Evolutionary conservation across 345 rosid genomes (phyloP).

Genomic region (Eucalyptus guilfoylei): DNA sequence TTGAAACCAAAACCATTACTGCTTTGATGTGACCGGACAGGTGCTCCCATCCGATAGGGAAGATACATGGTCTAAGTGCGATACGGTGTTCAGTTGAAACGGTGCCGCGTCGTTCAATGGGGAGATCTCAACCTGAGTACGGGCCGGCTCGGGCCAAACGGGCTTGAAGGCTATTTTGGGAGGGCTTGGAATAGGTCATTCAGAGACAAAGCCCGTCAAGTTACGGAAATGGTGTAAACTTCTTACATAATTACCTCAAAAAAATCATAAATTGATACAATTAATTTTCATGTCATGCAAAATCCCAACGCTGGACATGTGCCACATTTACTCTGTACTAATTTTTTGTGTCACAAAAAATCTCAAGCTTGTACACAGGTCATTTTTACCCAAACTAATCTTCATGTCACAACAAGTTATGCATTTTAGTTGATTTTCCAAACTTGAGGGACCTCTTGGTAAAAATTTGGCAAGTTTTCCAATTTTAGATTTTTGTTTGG

Average conservation of each 20-base stretch:
- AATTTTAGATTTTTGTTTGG: not conserved
- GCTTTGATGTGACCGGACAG: not conserved
- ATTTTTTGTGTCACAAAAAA: not conserved
- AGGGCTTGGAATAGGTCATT: not conserved
- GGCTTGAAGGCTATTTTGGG: not conserved
- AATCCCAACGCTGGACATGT: not conserved
- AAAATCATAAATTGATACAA: not conserved
- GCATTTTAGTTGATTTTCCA: not conserved
- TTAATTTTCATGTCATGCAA: not conserved
- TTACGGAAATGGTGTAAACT: not conserved
- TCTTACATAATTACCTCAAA: not conserved
- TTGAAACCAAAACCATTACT: not conserved
- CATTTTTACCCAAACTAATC: not conserved
- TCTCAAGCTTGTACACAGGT: not conserved
- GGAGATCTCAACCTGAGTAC: not conserved
- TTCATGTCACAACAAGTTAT: not conserved
- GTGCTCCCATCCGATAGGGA: not conserved
- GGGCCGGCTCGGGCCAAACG: not conserved
- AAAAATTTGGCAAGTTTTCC: not conserved
- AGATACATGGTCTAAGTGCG: not conserved
- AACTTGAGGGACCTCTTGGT: not conserved
- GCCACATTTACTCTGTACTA: not conserved
- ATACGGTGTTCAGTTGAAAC: not conserved
- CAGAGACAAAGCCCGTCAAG: not conserved
- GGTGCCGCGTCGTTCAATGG: not conserved